Evolutionary conservation across 2,329 filamentous ascomycete species (phyloP).

Genomic region (Colletotrichum costaricense): DNA sequence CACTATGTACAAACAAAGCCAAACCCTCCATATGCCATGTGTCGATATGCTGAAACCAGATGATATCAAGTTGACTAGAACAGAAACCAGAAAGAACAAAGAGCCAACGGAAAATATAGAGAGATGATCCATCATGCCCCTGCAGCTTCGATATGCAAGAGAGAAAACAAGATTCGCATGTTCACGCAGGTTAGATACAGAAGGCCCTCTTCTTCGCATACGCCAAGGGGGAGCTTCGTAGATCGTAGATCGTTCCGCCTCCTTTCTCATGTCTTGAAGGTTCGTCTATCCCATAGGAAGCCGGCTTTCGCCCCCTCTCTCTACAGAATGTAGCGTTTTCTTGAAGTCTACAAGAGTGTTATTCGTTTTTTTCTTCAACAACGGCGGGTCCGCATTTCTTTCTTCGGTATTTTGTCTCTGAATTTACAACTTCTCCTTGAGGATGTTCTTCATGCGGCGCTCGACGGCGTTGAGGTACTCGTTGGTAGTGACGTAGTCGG

Average conservation of each 20-base stretch:
- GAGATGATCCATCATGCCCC: slow-evolving; percentile 6
- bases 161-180: slow-evolving; percentile 12
- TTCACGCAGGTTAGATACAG: slow-evolving; percentile 17
- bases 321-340: neutral
- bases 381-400: neutral
- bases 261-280: neutral
- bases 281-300: neutral
- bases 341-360: neutral
- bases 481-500: slow-evolving; percentile 89
- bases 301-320: neutral
- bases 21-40: neutral
- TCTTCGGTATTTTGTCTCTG: neutral
- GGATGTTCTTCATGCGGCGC: slow-evolving; percentile 82
- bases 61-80: slow-evolving; percentile 29
- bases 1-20: neutral
- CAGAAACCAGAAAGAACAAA: neutral
- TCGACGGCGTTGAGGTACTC: slow-evolving; percentile 96
- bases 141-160: slow-evolving; percentile 8
- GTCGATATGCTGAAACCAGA: neutral
- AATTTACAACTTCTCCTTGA: slow-evolving; percentile 80
- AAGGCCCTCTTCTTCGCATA: neutral
- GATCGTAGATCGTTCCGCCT: neutral
- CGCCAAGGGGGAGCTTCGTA: neutral
- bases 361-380: neutral
- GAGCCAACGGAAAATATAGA: slow-evolving; percentile 3